A percentile compares a stretch with the other conserved stretches of the same genome.
Evolutionary conservation across 2,329 filamentous ascomycete species (phyloP).

Genomic region (Colletotrichum falcatum): DNA sequence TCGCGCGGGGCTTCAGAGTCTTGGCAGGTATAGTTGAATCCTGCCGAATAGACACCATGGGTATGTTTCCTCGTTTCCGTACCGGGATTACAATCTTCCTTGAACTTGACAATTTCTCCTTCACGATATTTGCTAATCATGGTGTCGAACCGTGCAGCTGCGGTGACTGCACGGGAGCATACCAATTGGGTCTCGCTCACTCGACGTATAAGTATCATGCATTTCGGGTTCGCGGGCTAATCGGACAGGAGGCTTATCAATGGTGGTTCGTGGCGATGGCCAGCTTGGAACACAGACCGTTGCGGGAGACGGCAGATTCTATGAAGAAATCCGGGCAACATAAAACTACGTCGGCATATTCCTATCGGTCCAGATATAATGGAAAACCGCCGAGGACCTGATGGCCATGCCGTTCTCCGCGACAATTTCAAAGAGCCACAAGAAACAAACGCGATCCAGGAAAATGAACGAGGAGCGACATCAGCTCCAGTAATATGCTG

Average conservation of each 20-base stretch:
- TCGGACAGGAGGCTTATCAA: background rate
- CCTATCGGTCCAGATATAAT: rapidly evolving
- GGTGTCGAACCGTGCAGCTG: background rate
- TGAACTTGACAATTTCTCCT: background rate
- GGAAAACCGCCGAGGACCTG: background rate
- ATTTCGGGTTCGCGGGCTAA: background rate
- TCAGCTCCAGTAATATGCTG: background rate
- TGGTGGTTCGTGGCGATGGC: background rate
- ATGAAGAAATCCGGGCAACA: background rate
- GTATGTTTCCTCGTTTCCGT: background rate
- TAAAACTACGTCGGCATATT: no score
- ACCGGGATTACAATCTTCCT: background rate
- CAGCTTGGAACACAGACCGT: background rate
- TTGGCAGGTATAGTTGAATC: background rate
- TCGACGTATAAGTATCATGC: no score
- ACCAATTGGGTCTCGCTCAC: background rate
- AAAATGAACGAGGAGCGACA: background rate
- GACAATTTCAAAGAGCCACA: background rate
- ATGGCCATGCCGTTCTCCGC: background rate
- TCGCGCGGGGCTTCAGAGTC: background rate
- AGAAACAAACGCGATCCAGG: background rate
- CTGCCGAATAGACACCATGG: background rate
- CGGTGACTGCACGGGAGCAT: background rate
- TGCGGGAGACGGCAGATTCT: background rate
- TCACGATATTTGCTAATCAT: background rate